Base-by-base conservation (phyloP, 352 stramenopile species). In the Pythium brachiatum region DNA sequence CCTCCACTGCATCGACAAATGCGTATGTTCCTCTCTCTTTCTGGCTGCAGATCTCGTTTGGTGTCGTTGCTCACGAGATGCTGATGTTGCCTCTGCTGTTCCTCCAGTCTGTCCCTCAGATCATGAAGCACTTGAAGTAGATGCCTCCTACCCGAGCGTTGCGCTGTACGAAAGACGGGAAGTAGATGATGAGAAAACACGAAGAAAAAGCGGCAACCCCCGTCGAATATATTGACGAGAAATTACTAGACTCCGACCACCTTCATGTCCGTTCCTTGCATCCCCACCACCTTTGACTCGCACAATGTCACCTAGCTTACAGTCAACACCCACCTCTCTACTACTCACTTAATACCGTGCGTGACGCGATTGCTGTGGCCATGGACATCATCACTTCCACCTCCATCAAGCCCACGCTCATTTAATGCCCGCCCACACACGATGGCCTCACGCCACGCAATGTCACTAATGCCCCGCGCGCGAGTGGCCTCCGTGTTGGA, bases 41-140 rank as follows among this genome's bases (percentile, higher is more conserved):
- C 38, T 36, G 11, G 26, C 41, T 34, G 21, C 25, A 52, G 21
- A 7, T 53, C 41, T 18, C 27, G 27, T 18, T 12, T 6, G 9
- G 27, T 31, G 6, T 7, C 25, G 3, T 46, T 53, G 39, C 27
- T 56, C 9, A 31, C 26, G 12, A 39, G 11, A 6, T 46, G 16
- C 29, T 66, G 31, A 60, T 54, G 9, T 56, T 64, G 21, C 53
- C 56, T 7, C 29, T 68, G 32, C 34, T 27, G 5, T 53, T 52
- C 20, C 27, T 62, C 38, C 61, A 92, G 83, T 90, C 85, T 59
- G 93, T 96, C 41, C 94, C 94, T 29, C 90, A 98, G 79, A 93
- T 97, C 72, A 97, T 98, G 76, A 96, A 97, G 75, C 88, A 96
- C 74, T 72, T 97, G 69, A 97, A 97, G 79, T 97, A 95, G 77